Percentiles rank a stretch among this genome's conserved stretches.
Conservation (phyloP, 768 basidiomycete species). For the Obba rivulosa region DNA sequence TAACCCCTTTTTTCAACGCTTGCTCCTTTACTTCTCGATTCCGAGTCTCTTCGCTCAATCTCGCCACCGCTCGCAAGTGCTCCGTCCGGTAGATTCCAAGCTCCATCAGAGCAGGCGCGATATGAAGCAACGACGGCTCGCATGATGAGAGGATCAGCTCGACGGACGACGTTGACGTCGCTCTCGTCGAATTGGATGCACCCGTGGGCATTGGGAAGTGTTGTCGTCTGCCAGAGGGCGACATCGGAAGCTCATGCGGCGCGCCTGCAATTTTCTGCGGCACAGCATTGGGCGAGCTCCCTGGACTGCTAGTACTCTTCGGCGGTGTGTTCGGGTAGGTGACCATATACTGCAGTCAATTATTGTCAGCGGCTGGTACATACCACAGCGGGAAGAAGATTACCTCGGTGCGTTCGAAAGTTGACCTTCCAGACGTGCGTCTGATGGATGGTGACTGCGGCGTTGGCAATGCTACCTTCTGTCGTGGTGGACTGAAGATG, state of each 20-base stretch:
- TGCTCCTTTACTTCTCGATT: constrained; percentile 68
- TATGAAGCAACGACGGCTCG: constrained; percentile 60
- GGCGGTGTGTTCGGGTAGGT: constrained; percentile 25
- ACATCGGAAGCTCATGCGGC: constrained; percentile 4
- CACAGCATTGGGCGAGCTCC: constrained; percentile 14
- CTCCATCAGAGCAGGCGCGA: constrained; percentile 47
- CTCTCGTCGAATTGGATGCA: constrained; percentile 17
- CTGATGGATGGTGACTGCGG: constrained; percentile 14
- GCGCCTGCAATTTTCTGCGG: background rate
- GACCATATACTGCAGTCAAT: constrained; percentile 13
- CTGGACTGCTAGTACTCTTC: constrained; percentile 15
- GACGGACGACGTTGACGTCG: constrained; percentile 37
- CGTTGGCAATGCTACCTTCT: constrained; percentile 3
- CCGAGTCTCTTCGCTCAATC: constrained; percentile 59
- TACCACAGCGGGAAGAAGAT: background rate
- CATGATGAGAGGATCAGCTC: constrained; percentile 56
- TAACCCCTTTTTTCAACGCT: constrained; percentile 62
- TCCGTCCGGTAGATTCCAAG: constrained; percentile 57
- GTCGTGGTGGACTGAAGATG: constrained; percentile 11
- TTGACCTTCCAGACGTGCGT: constrained; percentile 13
- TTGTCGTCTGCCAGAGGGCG: constrained; percentile 11
- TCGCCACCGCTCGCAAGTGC: constrained; percentile 57
- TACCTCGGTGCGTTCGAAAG: constrained; percentile 25
- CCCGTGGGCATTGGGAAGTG: constrained; percentile 9
- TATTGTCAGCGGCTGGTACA: background rate